Evolutionary conservation across 805 yeast species (phyloP).

Genomic region (Brettanomyces naardenensis): DNA sequence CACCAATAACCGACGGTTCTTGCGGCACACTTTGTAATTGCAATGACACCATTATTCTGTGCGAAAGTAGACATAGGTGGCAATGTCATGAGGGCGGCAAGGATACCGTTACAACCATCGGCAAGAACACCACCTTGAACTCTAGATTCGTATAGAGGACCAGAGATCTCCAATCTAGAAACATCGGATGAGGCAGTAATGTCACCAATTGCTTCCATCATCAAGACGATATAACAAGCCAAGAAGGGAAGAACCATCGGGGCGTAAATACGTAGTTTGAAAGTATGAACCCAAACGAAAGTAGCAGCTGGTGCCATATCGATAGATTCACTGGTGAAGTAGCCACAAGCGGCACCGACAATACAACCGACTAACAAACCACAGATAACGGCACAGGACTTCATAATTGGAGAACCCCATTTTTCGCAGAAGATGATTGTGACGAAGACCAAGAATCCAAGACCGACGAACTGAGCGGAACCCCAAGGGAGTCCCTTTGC

Average conservation of each 20-base stretch:
- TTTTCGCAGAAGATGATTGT: slow-evolving; percentile 71
- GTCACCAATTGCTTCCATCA: slow-evolving; percentile 95
- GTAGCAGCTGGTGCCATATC: slow-evolving; percentile 73
- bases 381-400: slow-evolving; percentile 83
- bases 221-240: slow-evolving; percentile 72
- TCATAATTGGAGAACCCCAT: slow-evolving; percentile 93
- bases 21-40: slow-evolving; percentile 87
- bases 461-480: slow-evolving; percentile 76
- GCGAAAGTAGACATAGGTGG: slow-evolving; percentile 94
- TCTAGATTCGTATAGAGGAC: slow-evolving; percentile 72
- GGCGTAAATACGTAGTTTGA: slow-evolving; percentile 67
- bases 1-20: slow-evolving; percentile 55
- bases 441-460: slow-evolving; percentile 76
- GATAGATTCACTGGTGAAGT: slow-evolving; percentile 53
- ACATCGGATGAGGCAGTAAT: slow-evolving; percentile 93
- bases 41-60: slow-evolving; percentile 91
- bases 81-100: slow-evolving; percentile 72
- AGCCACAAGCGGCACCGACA: slow-evolving; percentile 86
- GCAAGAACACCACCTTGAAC: slow-evolving; percentile 91
- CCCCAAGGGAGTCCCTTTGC: slow-evolving; percentile 65
- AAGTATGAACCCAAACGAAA: slow-evolving; percentile 84
- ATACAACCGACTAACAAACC: slow-evolving; percentile 86
- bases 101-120: slow-evolving; percentile 69
- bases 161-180: slow-evolving; percentile 77
- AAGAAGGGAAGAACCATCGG: slow-evolving; percentile 81